These are phyloP conservation scores for Bocquillonia castaneifolia DNA, from an alignment of 441 rosid species.

Conservation along the genomic window DNA sequence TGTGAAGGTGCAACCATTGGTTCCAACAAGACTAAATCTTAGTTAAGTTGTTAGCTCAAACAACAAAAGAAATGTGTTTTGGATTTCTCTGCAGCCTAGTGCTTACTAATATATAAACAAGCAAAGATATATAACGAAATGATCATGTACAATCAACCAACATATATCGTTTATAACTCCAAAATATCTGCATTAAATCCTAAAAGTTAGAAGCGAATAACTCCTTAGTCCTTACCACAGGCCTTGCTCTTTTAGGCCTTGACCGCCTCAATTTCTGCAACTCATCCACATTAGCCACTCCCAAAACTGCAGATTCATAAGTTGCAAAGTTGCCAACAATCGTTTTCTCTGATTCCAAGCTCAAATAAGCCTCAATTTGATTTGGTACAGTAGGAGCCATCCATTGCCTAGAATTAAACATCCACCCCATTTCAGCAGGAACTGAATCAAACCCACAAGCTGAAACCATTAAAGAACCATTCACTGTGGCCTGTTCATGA, in stretches of 20 bases:
- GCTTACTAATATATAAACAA: neutral
- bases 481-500: conserved; percentile 60
- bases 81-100: neutral
- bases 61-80: neutral
- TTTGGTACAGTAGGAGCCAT: conserved; percentile 56
- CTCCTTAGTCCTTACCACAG: conserved; percentile 57
- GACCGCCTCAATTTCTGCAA: conserved; percentile 70
- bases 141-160: neutral
- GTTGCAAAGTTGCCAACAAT: conserved; percentile 79
- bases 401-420: conserved; percentile 86
- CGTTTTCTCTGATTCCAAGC: conserved; percentile 66
- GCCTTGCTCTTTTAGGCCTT: conserved; percentile 65
- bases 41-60: neutral
- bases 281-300: conserved; percentile 55
- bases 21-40: neutral
- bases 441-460: conserved; percentile 92
- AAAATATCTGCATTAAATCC: neutral
- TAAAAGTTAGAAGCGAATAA: neutral
- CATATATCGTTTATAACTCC: neutral
- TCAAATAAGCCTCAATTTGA: conserved; percentile 63
- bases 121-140: neutral
- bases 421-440: conserved; percentile 77
- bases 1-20: too few species aligned
- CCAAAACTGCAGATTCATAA: conserved; percentile 75
- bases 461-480: conserved; percentile 68